A percentile compares a stretch with the other conserved stretches of the same genome.
Conservation (phyloP, 257 asterid genomes). For the Craterostigma plantagineum region DNA sequence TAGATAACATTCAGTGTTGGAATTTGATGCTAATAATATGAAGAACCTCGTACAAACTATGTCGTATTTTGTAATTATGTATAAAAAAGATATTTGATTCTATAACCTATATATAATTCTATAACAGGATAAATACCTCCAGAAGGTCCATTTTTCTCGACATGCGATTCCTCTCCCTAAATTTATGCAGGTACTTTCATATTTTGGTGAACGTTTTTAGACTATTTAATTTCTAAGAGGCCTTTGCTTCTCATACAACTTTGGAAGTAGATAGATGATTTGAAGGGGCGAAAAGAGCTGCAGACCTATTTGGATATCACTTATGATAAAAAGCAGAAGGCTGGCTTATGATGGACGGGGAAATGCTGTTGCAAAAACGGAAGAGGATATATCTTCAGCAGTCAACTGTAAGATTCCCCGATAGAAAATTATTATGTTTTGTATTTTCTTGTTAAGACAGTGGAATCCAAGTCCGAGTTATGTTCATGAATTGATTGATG, state of each 20-base stretch:
- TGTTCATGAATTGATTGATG: too few species aligned
- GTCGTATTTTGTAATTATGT: background rate
- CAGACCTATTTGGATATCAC: slow-evolving; percentile 62
- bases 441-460: background rate
- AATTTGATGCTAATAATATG: too few species aligned
- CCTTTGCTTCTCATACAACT: slow-evolving; percentile 8
- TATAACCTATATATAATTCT: slow-evolving; percentile 6
- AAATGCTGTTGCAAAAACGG: slow-evolving; percentile 71
- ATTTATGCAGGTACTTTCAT: slow-evolving; percentile 82
- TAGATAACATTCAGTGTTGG: too few species aligned
- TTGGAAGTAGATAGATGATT: slow-evolving; percentile 51
- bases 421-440: background rate
- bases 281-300: slow-evolving; percentile 66
- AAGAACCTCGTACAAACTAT: too few species aligned
- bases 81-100: background rate
- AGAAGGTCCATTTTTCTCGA: slow-evolving; percentile 75
- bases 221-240: slow-evolving; percentile 1
- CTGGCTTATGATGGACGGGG: slow-evolving; percentile 98
- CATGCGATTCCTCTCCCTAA: slow-evolving; percentile 68
- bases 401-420: slow-evolving; percentile 40
- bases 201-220: background rate
- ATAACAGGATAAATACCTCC: slow-evolving; percentile 94
- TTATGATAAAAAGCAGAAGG: slow-evolving; percentile 88
- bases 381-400: slow-evolving; percentile 42
- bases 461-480: too few species aligned